Evolutionary conservation across 768 basidiomycete species (phyloP).

Genomic region (Hygrocybe coccinea): DNA sequence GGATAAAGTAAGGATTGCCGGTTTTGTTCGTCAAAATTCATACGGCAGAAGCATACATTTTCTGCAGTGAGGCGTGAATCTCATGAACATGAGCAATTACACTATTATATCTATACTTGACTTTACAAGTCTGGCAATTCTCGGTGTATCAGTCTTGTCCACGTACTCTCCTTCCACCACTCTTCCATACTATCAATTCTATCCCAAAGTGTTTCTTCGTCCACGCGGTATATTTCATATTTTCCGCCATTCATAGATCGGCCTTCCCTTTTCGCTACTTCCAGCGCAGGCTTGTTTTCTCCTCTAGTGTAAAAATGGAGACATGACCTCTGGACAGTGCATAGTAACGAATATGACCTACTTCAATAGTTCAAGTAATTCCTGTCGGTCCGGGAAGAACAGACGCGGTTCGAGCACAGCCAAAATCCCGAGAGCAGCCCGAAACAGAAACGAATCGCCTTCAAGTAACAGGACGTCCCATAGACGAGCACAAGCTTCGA

Average conservation of each 20-base stretch:
- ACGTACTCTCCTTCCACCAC: constrained; percentile 92
- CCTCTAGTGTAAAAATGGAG: constrained; percentile 44
- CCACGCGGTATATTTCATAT: constrained; percentile 82
- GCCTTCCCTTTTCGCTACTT: constrained; percentile 75
- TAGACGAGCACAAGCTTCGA: constrained; percentile 82
- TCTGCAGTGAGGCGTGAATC: not conserved
- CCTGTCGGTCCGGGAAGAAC: constrained; percentile 81
- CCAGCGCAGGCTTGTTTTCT: constrained; percentile 75
- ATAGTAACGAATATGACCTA: constrained; percentile 30
- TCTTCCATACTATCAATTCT: constrained; percentile 77
- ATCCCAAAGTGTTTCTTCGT: constrained; percentile 83
- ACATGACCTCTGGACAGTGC: constrained; percentile 1
- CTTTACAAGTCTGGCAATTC: constrained; percentile 71
- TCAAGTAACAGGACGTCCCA: constrained; percentile 88
- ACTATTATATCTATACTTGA: not conserved
- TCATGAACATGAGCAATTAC: not conserved
- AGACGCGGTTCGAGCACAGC: constrained; percentile 79
- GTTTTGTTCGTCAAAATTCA: not conserved
- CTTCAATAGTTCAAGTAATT: constrained; percentile 75
- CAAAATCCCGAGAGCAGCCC: constrained; percentile 75
- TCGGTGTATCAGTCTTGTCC: constrained; percentile 74
- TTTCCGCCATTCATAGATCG: constrained; percentile 59
- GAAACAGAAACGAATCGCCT: constrained; percentile 86
- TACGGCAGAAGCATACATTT: not conserved
- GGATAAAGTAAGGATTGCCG: too few species aligned